Base-by-base conservation (phyloP, 1,284 basidiomycete genomes). In the Cystobasidium slooffiae region DNA sequence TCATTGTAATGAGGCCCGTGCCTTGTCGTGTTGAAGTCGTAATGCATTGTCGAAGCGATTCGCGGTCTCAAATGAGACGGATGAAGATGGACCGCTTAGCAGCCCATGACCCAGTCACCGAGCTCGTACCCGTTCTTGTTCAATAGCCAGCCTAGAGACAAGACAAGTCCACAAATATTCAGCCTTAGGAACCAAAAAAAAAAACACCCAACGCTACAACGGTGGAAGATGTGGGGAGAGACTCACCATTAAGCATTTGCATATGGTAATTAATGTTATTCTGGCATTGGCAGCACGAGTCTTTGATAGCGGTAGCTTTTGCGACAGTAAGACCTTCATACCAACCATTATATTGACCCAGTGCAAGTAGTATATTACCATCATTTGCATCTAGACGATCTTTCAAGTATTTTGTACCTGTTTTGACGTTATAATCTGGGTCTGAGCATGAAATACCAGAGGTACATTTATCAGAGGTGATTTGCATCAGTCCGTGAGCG, bases 401-500 rank as follows among this genome's bases (percentile, higher is more conserved):
- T 1, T 85, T 83, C 79, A 92, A 88, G 83, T 85, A 91, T 61
- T 46, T 41, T 24, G 70, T 53, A 20, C 70, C 62, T n/a, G 62
- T 73, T 49, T 73, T 73, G 52, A 73, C 88, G 82, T 91, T 74
- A 68, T 39, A 76, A 47, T 68, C 68, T 1, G 59, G 61, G 47
- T 76, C 74, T 46, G 52, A 82, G 85, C 90, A 92, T 81, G 91
- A 85, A 49, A 49, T 6, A 14, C 53, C 62, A 0, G 39, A 31
- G 16, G 22, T n/a, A 47, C 68, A 67, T 46, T 64, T 62, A 24
- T 61, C 90, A 62, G 83, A 81, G 18, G 90, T 90, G 78, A 94
- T 86, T 83, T 95, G 93, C 92, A 94, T 94, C 69, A 86, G 76
- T 63, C 92, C 93, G 78, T 90, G 88, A 82, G 94, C 93, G 64